Conservation (phyloP, 2,329 filamentous ascomycete species). For the Zelopaecilomyces penicillatus region DNA sequence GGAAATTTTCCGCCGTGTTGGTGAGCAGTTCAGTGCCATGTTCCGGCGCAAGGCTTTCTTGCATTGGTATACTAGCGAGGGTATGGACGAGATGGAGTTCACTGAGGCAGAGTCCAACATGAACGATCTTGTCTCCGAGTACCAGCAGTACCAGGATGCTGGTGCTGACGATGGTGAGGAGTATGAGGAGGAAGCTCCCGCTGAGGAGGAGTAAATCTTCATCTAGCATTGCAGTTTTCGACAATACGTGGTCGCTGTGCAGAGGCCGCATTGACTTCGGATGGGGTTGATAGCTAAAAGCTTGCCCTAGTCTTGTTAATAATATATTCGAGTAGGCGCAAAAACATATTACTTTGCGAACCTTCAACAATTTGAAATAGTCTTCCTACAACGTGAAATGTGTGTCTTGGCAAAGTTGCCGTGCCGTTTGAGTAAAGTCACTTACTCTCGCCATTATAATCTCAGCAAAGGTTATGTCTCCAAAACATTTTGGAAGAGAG, state of each 20-base stretch:
- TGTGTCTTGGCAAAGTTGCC: too few species aligned
- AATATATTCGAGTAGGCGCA: slow-evolving; percentile 10
- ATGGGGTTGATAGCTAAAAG: slow-evolving; percentile 6
- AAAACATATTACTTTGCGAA: not conserved
- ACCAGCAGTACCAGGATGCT: slow-evolving; percentile 99
- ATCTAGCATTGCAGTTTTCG: not conserved
- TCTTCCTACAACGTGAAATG: too few species aligned
- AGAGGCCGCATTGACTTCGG: slow-evolving; percentile 4
- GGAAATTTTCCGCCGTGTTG: slow-evolving; percentile 99
- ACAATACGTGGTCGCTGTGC: not conserved
- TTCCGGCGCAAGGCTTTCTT: slow-evolving; percentile 99
- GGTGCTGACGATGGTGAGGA: slow-evolving; percentile 93
- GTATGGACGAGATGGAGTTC: slow-evolving; percentile 99
- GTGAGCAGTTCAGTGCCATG: slow-evolving; percentile 99
- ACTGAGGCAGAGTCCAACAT: slow-evolving; percentile 99
- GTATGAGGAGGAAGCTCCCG: slow-evolving; percentile 74
- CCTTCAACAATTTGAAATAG: too few species aligned
- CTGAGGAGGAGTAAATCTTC: slow-evolving; percentile 42
- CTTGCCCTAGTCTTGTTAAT: slow-evolving; percentile 8
- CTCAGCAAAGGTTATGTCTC: too few species aligned
- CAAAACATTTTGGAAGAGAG: too few species aligned
- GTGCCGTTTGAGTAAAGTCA: too few species aligned
- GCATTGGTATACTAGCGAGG: slow-evolving; percentile 99
- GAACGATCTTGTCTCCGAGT: slow-evolving; percentile 98
- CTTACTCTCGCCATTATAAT: too few species aligned